phyloP scores from a whole-genome alignment of 768 basidiomycete species.

The Leccinum fibrillosum region DNA sequence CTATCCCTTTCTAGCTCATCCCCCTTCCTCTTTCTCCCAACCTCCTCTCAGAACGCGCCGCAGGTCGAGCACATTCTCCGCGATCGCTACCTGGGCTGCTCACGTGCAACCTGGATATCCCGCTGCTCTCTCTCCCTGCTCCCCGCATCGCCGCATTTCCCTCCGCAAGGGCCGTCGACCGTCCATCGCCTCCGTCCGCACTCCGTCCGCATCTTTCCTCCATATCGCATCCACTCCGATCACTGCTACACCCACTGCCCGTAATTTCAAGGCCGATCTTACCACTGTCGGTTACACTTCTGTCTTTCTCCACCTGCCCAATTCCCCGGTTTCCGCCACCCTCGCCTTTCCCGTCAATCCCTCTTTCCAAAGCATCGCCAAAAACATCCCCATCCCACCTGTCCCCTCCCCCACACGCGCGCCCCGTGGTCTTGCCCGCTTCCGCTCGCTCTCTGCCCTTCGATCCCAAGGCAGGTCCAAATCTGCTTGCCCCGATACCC shows the following conservation, averaged over 20 bases:
- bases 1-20: constrained; percentile 45
- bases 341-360: constrained; percentile 10
- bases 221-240: constrained; percentile 42
- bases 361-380: neutral
- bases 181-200: constrained; percentile 38
- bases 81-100: constrained; percentile 61
- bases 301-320: constrained; percentile 58
- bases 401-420: constrained; percentile 11
- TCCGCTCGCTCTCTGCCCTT: constrained; percentile 53
- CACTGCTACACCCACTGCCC: constrained; percentile 41
- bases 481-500: constrained; percentile 27
- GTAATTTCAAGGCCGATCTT: constrained; percentile 52
- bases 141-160: constrained; percentile 37
- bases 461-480: constrained; percentile 39
- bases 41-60: constrained; percentile 10
- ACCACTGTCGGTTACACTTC: constrained; percentile 63
- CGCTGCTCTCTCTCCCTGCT: constrained; percentile 37
- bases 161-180: constrained; percentile 27
- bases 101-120: constrained; percentile 71
- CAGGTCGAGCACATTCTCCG: constrained; percentile 44
- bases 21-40: constrained; percentile 35
- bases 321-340: constrained; percentile 38
- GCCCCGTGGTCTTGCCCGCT: constrained; percentile 37
- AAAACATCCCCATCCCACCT: constrained; percentile 20
- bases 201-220: constrained; percentile 47